A percentile compares a stretch with the other conserved stretches of the same genome.
Conservation (phyloP, 2,329 filamentous ascomycete species). For the Drechslera avenae region DNA sequence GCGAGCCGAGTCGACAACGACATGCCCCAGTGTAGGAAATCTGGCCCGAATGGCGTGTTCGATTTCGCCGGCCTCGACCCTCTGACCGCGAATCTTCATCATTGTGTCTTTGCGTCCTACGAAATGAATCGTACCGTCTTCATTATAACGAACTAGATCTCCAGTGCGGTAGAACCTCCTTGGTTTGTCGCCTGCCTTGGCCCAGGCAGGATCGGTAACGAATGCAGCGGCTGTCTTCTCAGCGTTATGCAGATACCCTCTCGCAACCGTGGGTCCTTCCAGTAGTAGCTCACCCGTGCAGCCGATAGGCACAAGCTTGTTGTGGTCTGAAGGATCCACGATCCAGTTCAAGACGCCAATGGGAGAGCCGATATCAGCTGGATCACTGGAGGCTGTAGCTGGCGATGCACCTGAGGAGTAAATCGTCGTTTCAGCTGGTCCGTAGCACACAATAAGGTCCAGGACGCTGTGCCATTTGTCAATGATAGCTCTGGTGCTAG, state of each 20-base stretch:
- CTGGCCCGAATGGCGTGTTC: neutral
- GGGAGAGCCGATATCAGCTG: neutral
- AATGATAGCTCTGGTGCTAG: neutral
- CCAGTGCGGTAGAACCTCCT: conserved; percentile 1
- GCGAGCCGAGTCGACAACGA: neutral
- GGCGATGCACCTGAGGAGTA: neutral
- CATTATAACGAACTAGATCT: neutral
- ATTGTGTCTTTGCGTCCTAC: conserved; percentile 2
- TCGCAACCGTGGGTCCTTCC: neutral
- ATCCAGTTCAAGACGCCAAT: neutral
- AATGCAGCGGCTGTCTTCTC: neutral
- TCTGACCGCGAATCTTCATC: conserved; percentile 1
- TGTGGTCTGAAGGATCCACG: neutral
- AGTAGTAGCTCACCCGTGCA: neutral
- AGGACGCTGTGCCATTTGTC: conserved; percentile 1
- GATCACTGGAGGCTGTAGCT: neutral
- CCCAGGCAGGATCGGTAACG: neutral
- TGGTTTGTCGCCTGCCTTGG: neutral
- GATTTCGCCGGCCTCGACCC: neutral
- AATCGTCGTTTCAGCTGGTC: neutral
- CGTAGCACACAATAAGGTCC: conserved; percentile 1
- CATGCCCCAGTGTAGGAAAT: neutral
- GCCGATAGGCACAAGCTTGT: neutral
- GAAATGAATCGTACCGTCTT: neutral
- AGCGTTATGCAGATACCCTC: neutral